Conservation (phyloP, 129 eudicot species). For the Tanacetum coccineum region DNA sequence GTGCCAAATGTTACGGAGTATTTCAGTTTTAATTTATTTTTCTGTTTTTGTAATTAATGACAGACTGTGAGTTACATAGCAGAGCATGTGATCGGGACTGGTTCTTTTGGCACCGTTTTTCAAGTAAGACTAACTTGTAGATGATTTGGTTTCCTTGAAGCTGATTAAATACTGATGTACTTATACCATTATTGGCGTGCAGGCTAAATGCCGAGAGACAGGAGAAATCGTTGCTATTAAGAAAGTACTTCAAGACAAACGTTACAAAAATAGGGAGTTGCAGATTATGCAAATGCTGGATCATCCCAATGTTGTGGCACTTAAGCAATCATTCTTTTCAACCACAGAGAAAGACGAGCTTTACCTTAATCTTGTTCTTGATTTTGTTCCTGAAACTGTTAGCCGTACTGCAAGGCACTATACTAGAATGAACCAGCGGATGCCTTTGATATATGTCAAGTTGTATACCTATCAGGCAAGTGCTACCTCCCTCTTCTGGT, state of each 20-base stretch:
- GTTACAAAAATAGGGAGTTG: conserved; percentile 96
- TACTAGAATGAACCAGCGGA: conserved; percentile 80
- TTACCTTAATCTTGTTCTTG: conserved; percentile 94
- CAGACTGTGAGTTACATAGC: conserved; percentile 93
- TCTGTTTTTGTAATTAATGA: conserved; percentile 22
- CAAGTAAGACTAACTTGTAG: conserved; percentile 54
- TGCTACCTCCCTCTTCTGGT: conserved; percentile 1
- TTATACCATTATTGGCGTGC: conserved; percentile 16
- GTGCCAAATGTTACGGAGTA: conserved; percentile 7
- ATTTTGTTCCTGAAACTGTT: conserved; percentile 97
- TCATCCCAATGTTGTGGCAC: conserved; percentile 93
- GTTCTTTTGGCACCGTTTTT: conserved; percentile 94
- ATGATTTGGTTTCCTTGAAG: conserved; percentile 7
- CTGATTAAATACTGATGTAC: conserved; percentile 1
- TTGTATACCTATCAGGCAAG: conserved; percentile 92
- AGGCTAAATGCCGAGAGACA: conserved; percentile 99
- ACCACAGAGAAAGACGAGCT: conserved; percentile 89
- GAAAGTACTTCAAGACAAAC: conserved; percentile 99
- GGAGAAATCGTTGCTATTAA: conserved; percentile 97
- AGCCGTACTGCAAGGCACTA: conserved; percentile 89
- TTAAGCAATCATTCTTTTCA: conserved; percentile 90
- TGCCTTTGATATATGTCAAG: conserved; percentile 93
- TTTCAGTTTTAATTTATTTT: neutral
- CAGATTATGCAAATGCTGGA: conserved; percentile 99
- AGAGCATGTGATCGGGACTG: conserved; percentile 97